Evolutionary conservation across 345 rosid species (phyloP).

Genomic region (Capsella bursapastoris): DNA sequence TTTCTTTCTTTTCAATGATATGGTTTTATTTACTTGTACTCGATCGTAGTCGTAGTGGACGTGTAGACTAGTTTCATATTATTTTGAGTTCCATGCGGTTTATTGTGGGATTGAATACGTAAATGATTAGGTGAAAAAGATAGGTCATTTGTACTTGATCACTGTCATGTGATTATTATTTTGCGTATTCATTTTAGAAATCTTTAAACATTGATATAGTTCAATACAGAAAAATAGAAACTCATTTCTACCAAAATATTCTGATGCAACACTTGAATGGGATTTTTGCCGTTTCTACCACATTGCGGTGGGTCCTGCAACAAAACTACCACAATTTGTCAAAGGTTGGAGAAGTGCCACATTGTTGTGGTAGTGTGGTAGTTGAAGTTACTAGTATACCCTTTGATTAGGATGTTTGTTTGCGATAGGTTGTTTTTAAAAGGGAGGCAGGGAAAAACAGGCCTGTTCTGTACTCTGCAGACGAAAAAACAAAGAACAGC

Average conservation of each 20-base stretch:
- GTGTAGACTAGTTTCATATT: background rate
- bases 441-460: too few relatives aligned
- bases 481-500: too few relatives aligned
- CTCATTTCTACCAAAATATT: background rate
- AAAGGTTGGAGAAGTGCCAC: too few relatives aligned
- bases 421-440: too few relatives aligned
- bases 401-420: too few relatives aligned
- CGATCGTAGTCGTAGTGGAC: background rate
- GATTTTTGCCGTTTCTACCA: too few relatives aligned
- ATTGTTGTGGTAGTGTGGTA: too few relatives aligned
- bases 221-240: background rate
- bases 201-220: background rate
- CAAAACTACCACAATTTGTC: too few relatives aligned
- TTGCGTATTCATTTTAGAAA: background rate
- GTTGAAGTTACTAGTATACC: too few relatives aligned
- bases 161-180: conserved; percentile 20
- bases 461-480: too few relatives aligned
- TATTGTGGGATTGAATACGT: background rate
- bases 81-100: too few relatives aligned
- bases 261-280: background rate
- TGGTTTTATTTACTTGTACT: background rate
- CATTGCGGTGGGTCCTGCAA: too few relatives aligned
- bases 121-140: conserved; percentile 28
- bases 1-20: conserved; percentile 15
- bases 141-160: background rate